Base-by-base conservation (phyloP, 805 yeast genomes). In the Saccharomyces jurei region DNA sequence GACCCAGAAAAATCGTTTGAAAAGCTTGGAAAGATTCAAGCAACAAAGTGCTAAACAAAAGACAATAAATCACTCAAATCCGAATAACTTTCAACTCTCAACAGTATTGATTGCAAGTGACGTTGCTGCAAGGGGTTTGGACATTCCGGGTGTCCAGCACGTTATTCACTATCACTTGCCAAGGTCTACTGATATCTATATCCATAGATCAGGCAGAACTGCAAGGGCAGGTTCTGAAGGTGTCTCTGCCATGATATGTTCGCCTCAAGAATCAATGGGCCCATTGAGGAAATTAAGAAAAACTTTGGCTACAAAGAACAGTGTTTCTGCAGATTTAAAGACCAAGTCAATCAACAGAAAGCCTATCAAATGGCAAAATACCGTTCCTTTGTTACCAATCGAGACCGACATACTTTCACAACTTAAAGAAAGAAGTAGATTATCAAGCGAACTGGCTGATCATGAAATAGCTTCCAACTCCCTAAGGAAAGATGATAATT, bases 201-300 rank as follows among this genome's bases (percentile, higher is more conserved):
- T 94, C 61, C 99, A 94, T 71, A 80, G 99, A 69, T 88, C 97
- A 1, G 99, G 99, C 57, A 84, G 99, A 79, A 94, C 99, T n/a
- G 98, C 96, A 0, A 86, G 99, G 76, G 97, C 96, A 1, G 94
- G 92, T 0, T 70, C 70, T 36, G 92, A 88, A 67, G 99, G 99
- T 76, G 96, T 94, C n/a, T 86, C 97, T 2, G 85, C 94, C 50
- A 83, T 90, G 81, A 75, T 94, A 52, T 89, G 97, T 64, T 87
- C 96, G 4, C 97, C 97, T 14, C 90, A 87, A 56, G 99, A 94
- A 67, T 89, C 95, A 0, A 78, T 89, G 54, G 96, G 96, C 0
- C 91, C 98, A 0, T 75, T 91, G 58, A 78, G 82, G 64, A 89
- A 87, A 70, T 77, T 92, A 53, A 76, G 92, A 62, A 82, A 77